Evolutionary conservation across 345 rosid species (phyloP).

Genomic region (Chamaenerion angustifolium): DNA sequence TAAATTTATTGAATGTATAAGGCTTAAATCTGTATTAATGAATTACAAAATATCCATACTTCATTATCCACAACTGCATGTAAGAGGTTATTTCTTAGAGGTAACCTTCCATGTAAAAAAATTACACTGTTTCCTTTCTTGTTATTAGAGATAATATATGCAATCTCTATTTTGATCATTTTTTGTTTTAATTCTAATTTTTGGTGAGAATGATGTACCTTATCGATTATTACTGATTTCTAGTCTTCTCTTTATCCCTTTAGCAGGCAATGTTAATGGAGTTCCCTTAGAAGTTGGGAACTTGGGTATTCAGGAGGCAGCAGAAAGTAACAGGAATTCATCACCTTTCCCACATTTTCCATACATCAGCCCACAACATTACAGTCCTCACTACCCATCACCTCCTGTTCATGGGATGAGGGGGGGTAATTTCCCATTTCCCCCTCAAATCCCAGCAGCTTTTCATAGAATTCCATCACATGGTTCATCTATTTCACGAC

Average conservation of each 20-base stretch:
- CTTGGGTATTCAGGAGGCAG: conserved; percentile 24
- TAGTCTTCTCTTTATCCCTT: conserved; percentile 1
- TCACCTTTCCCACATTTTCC: conserved; percentile 24
- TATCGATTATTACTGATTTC: background rate
- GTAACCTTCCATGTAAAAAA: no score
- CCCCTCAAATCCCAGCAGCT: conserved; percentile 39
- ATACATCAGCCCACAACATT: conserved; percentile 22
- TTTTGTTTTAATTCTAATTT: no score
- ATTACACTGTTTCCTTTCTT: no score
- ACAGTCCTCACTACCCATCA: conserved; percentile 25
- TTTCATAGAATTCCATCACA: conserved; percentile 29
- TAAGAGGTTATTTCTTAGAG: no score
- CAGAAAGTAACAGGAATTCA: conserved; percentile 32
- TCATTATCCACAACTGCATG: no score
- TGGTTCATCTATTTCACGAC: conserved; percentile 34
- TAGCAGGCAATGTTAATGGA: conserved; percentile 25
- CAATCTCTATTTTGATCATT: no score
- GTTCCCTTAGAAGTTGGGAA: conserved; percentile 35
- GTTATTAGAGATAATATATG: no score
- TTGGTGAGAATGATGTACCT: background rate
- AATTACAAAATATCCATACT: no score
- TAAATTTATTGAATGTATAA: no score
- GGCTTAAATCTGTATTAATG: no score
- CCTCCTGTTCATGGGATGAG: conserved; percentile 48
- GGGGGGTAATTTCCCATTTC: conserved; percentile 30